Conservation (phyloP, 441 rosid species). For the Populus trichocarpa region DNA sequence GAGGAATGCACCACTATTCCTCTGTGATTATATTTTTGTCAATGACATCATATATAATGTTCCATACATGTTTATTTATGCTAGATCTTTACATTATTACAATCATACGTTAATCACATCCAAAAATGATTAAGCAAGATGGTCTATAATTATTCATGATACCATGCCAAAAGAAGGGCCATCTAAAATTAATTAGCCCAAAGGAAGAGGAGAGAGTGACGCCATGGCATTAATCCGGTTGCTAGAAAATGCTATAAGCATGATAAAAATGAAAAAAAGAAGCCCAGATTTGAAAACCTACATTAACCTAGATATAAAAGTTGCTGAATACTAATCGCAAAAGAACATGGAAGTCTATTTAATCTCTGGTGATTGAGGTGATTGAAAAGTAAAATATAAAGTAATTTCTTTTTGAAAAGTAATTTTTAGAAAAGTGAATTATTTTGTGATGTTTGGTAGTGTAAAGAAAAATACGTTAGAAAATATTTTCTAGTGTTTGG, state of each 20-base stretch:
- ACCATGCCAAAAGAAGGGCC: not conserved
- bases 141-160: not conserved
- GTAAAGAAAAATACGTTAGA: too few species aligned
- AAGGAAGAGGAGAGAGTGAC: not conserved
- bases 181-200: not conserved
- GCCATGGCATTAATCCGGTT: not conserved
- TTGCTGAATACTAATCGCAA: too few species aligned
- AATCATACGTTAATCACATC: not conserved
- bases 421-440: too few species aligned
- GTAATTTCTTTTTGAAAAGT: too few species aligned
- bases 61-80: not conserved
- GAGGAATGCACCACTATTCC: conserved; percentile 17
- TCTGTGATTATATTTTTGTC: not conserved
- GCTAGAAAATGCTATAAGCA: not conserved
- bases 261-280: not conserved
- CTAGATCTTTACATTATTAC: not conserved
- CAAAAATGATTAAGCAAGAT: not conserved
- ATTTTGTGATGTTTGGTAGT: too few species aligned
- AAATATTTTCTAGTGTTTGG: too few species aligned
- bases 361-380: not conserved
- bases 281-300: not conserved
- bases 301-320: not conserved
- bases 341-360: not conserved
- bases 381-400: not conserved
- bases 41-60: not conserved